Conservation (phyloP, 1,284 basidiomycete species). For the Cutaneotrichosporon cutaneum region DNA sequence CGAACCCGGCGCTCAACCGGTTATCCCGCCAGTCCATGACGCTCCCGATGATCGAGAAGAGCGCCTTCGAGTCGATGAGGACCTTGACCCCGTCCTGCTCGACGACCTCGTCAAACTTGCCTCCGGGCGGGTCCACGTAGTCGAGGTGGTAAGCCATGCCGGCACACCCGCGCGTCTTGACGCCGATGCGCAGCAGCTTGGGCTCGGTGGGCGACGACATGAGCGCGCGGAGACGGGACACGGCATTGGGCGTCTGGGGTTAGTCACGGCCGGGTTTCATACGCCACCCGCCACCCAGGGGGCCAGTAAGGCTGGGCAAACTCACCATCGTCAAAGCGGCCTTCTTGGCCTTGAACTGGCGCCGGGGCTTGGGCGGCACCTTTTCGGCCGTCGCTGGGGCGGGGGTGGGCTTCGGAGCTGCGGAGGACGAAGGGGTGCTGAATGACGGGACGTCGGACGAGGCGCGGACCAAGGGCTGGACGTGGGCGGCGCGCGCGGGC, state of each 20-base stretch:
- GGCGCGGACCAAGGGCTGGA: conserved; percentile 15
- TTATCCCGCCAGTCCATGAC: conserved; percentile 99
- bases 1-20: conserved; percentile 61
- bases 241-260: conserved; percentile 74
- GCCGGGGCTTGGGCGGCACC: conserved; percentile 23
- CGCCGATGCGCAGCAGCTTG: conserved; percentile 89
- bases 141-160: conserved; percentile 97
- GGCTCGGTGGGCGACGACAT: conserved; percentile 60
- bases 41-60: conserved; percentile 97
- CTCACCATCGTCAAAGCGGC: conserved; percentile 78
- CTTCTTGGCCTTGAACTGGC: conserved; percentile 66
- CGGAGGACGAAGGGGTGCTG: conserved; percentile 5
- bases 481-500: conserved; percentile 18
- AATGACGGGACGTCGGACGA: conserved; percentile 16
- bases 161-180: conserved; percentile 98
- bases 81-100: conserved; percentile 92
- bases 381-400: conserved; percentile 9
- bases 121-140: conserved; percentile 83
- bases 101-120: conserved; percentile 94
- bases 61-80: conserved; percentile 92
- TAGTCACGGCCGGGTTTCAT: no score
- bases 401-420: conserved; percentile 5
- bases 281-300: no score
- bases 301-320: no score
- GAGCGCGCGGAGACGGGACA: conserved; percentile 68